phyloP scores from a whole-genome alignment of 805 yeast species.

The Debaryomyces hansenii region DNA sequence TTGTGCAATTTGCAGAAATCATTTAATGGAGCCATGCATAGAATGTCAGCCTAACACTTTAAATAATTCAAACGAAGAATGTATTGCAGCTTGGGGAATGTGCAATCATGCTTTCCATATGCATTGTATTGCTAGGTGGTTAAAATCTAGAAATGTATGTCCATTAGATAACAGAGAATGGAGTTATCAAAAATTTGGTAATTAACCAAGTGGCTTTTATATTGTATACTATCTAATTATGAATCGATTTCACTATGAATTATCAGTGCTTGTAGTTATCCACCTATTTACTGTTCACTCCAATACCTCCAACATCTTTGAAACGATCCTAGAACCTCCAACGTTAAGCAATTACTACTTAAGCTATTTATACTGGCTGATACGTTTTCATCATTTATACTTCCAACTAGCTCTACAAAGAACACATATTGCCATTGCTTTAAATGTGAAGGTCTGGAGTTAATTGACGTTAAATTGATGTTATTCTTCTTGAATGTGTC shows the following conservation, averaged over 20 bases:
- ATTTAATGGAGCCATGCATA: conserved; percentile 96
- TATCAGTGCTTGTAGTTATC: background rate
- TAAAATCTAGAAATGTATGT: conserved; percentile 91
- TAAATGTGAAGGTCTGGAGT: conserved; percentile 71
- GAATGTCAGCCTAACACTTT: conserved; percentile 89
- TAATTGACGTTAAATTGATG: conserved; percentile 68
- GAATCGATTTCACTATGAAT: conserved; percentile 3
- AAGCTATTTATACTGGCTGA: conserved; percentile 43
- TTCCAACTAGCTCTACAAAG: conserved; percentile 68
- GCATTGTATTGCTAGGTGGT: conserved; percentile 96
- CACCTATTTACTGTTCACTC: conserved; percentile 1
- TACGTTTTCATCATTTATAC: conserved; percentile 25
- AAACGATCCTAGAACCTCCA: conserved; percentile 62
- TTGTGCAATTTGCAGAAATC: conserved; percentile 98
- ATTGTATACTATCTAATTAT: conserved; percentile 1
- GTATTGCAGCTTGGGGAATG: conserved; percentile 95
- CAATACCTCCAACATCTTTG: conserved; percentile 44
- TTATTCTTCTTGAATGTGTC: conserved; percentile 52
- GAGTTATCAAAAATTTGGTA: conserved; percentile 70
- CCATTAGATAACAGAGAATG: conserved; percentile 95
- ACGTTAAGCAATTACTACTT: conserved; percentile 42
- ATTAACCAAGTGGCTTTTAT: conserved; percentile 25
- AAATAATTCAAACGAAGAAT: conserved; percentile 61
- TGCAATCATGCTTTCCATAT: conserved; percentile 98
- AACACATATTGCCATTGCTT: conserved; percentile 80